Conservation (phyloP, 495 filamentous ascomycete species). For the Trichoderma virens region DNA sequence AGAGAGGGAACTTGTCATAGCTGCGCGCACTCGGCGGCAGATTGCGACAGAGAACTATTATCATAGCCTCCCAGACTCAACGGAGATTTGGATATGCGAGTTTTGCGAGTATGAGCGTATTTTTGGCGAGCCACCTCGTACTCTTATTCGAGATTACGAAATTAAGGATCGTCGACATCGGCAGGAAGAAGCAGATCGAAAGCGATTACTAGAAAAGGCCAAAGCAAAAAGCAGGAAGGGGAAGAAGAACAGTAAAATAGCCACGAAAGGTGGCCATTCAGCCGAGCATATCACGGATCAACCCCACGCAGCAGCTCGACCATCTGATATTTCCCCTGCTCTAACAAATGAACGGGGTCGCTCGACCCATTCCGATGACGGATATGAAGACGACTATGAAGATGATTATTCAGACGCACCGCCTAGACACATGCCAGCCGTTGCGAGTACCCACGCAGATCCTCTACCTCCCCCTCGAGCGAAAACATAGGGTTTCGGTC, state of each 20-base stretch:
- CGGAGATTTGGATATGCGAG: slow-evolving; percentile 91
- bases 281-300: neutral
- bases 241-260: slow-evolving; percentile 50
- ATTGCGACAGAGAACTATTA: slow-evolving; percentile 52
- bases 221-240: slow-evolving; percentile 83
- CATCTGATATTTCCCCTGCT: neutral
- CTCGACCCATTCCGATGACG: slow-evolving; percentile 3
- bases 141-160: slow-evolving; percentile 82
- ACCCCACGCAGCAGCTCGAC: neutral
- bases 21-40: slow-evolving; percentile 32
- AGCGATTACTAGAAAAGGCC: slow-evolving; percentile 78
- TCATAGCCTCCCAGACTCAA: slow-evolving; percentile 62
- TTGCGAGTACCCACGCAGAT: neutral
- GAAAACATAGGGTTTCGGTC: neutral
- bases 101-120: slow-evolving; percentile 83
- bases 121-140: slow-evolving; percentile 66
- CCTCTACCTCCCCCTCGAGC: neutral
- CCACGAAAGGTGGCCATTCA: slow-evolving; percentile 44
- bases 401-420: neutral
- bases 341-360: neutral
- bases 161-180: slow-evolving; percentile 79
- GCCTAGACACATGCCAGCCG: neutral
- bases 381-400: slow-evolving; percentile 6
- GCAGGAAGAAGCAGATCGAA: slow-evolving; percentile 69
- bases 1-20: slow-evolving; percentile 23